Percentiles rank a stretch among this genome's conserved stretches.
These are phyloP conservation scores for Sutorius australiensis DNA, from an alignment of 768 basidiomycete genomes.

Conservation along the genomic window DNA sequence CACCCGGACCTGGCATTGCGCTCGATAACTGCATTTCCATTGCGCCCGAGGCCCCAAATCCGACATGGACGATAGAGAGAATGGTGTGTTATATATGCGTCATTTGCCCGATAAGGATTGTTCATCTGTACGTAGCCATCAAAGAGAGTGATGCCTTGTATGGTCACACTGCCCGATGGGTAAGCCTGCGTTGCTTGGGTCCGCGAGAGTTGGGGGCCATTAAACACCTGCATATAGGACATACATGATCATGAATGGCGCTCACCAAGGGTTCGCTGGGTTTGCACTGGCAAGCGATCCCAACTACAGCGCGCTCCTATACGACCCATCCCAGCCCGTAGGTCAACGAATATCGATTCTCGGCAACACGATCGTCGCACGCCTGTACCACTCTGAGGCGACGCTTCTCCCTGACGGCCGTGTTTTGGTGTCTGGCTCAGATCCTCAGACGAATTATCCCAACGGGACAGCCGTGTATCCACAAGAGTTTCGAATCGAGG, in stretches of 20 bases:
- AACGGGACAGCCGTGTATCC: constrained; percentile 46
- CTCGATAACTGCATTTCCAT: constrained; percentile 73
- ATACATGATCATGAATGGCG: constrained; percentile 73
- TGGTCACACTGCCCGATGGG: constrained; percentile 57
- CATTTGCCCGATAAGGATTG: no score
- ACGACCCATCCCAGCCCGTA: constrained; percentile 60
- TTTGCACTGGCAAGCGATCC: constrained; percentile 67
- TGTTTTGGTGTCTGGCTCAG: constrained; percentile 73
- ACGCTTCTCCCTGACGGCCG: constrained; percentile 72
- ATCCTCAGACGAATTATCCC: constrained; percentile 51
- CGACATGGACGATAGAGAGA: constrained; percentile 70
- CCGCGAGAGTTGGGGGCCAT: background rate
- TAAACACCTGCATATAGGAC: constrained; percentile 46
- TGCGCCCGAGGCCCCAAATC: constrained; percentile 55
- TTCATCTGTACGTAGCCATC: no score
- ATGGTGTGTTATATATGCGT: constrained; percentile 50
- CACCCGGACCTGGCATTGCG: constrained; percentile 44
- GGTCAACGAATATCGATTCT: constrained; percentile 64
- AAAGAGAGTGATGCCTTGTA: constrained; percentile 54
- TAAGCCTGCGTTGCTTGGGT: background rate
- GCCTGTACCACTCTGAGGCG: constrained; percentile 77
- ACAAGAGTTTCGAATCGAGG: constrained; percentile 74
- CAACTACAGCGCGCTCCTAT: constrained; percentile 61
- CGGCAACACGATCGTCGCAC: constrained; percentile 63
- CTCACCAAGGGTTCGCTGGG: constrained; percentile 63